phyloP scores from a whole-genome alignment of 2,329 filamentous ascomycete species.

The Volutella citrinella region DNA sequence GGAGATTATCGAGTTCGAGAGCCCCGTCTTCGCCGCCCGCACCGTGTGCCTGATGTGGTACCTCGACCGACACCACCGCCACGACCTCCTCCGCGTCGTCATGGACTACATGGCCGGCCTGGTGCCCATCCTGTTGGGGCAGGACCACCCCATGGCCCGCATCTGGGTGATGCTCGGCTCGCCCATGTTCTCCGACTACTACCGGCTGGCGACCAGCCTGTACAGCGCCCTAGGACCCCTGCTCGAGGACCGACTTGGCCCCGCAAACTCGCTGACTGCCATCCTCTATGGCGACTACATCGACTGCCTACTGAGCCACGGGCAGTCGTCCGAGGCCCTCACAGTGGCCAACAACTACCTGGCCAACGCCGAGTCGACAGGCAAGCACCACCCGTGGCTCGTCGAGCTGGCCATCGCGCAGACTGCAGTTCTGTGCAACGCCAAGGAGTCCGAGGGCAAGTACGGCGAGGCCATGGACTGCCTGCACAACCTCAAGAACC shows the following conservation, averaged over 20 bases:
- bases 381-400: slow-evolving; percentile 28
- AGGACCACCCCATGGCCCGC: slow-evolving; percentile 26
- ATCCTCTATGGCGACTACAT: slow-evolving; percentile 34
- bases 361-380: slow-evolving; percentile 26
- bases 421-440: slow-evolving; percentile 27
- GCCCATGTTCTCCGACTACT: slow-evolving; percentile 30
- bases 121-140: slow-evolving; percentile 28
- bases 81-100: slow-evolving; percentile 30
- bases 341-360: slow-evolving; percentile 27
- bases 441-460: slow-evolving; percentile 27
- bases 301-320: slow-evolving; percentile 29
- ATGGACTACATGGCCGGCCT: slow-evolving; percentile 29
- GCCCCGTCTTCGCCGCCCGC: slow-evolving; percentile 30
- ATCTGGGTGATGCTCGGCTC: slow-evolving; percentile 31
- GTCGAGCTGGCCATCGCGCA: slow-evolving; percentile 30
- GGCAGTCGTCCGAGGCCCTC: slow-evolving; percentile 25
- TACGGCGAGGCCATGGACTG: slow-evolving; percentile 28
- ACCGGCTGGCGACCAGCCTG: slow-evolving; percentile 29
- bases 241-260: slow-evolving; percentile 28
- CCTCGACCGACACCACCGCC: slow-evolving; percentile 31
- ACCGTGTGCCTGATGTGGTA: slow-evolving; percentile 35
- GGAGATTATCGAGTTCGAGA: slow-evolving; percentile 30
- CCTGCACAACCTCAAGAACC: slow-evolving; percentile 26
- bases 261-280: slow-evolving; percentile 31
- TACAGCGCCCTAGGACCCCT: slow-evolving; percentile 29